Conservation (phyloP, 2,329 filamentous ascomycete genomes). For the Zymoseptoria tritici region DNA sequence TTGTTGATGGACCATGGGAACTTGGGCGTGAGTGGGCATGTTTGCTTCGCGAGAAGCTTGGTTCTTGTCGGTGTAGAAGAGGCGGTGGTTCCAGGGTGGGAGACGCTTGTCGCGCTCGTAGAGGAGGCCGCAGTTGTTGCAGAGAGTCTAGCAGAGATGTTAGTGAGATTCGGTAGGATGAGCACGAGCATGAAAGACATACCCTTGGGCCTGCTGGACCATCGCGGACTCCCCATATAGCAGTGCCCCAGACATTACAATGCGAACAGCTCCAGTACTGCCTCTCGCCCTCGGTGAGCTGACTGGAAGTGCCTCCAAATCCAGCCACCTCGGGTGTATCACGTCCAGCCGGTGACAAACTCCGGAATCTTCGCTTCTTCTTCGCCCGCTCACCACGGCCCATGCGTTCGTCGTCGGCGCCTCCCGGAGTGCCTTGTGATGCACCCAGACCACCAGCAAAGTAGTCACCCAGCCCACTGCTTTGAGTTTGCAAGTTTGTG, state of each 20-base stretch:
- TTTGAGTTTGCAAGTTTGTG: conserved; percentile 40
- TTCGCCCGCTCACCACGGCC: conserved; percentile 87
- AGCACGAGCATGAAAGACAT: conserved; percentile 34
- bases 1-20: not conserved
- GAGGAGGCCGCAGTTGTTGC: conserved; percentile 84
- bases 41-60: conserved; percentile 28
- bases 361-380: conserved; percentile 89
- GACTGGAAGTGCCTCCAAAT: conserved; percentile 56
- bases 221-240: conserved; percentile 91
- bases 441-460: conserved; percentile 44
- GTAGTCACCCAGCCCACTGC: conserved; percentile 42
- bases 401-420: conserved; percentile 65
- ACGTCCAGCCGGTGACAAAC: conserved; percentile 72
- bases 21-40: conserved; percentile 14
- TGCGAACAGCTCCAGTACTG: conserved; percentile 80
- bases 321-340: conserved; percentile 69
- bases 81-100: conserved; percentile 65
- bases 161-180: not conserved
- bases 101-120: conserved; percentile 82
- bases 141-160: conserved; percentile 58
- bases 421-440: conserved; percentile 33
- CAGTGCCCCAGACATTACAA: conserved; percentile 78
- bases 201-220: conserved; percentile 79
- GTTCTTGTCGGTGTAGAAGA: conserved; percentile 49
- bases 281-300: conserved; percentile 67